phyloP scores from a whole-genome alignment of 257 asterid genomes.

The Voacanga thouarsii region DNA sequence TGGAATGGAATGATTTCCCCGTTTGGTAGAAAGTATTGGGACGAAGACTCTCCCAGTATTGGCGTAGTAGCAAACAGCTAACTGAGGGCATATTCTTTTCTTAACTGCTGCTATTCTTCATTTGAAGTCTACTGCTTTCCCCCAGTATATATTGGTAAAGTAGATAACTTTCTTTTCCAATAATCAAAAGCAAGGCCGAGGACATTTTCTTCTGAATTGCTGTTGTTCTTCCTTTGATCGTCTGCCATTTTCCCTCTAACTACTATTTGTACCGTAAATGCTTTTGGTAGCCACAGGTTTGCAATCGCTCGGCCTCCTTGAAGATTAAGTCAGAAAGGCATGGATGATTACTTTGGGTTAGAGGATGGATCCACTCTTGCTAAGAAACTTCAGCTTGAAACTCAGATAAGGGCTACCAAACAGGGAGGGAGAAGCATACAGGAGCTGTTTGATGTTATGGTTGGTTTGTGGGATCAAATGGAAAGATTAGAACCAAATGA shows the following conservation, averaged over 20 bases:
- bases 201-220: not conserved
- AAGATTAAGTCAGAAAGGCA: not conserved
- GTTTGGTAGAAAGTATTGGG: not conserved
- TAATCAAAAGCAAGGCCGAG: too few species aligned
- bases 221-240: constrained; percentile 2
- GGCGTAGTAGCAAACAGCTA: too few species aligned
- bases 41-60: not conserved
- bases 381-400: constrained; percentile 5
- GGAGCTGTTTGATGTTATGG: not conserved
- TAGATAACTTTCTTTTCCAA: too few species aligned
- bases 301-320: not conserved
- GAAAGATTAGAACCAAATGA: not conserved
- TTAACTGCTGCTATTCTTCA: not conserved
- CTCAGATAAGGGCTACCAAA: constrained; percentile 5
- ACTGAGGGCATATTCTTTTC: not conserved
- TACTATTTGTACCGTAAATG: not conserved
- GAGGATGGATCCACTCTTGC: constrained; percentile 7
- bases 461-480: constrained; percentile 9
- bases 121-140: not conserved
- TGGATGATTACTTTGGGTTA: not conserved
- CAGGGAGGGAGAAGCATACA: constrained; percentile 5
- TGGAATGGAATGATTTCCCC: not conserved
- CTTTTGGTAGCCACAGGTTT: too few species aligned
- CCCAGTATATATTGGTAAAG: too few species aligned
- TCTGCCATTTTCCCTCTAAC: not conserved